Evolutionary conservation across 75 land plant species (phyloP), one percentile per base, ranked within the genome.

Genomic region (Cupressus sempervirens): DNA sequence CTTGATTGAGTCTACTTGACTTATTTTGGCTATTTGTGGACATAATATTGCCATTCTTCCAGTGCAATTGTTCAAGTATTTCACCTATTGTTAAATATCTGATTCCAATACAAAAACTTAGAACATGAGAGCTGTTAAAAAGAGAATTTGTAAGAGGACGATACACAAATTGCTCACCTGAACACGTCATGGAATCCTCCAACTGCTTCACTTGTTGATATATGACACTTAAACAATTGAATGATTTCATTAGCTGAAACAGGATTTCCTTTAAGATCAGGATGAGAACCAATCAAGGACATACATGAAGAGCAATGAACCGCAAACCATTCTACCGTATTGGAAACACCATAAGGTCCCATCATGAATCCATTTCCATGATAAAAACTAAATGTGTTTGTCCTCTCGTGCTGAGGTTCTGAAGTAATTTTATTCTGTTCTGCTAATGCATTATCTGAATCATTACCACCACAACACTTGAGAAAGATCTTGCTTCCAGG

Each of bases 321-420:
- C 34, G 96, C 89, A 77, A 84, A 81, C 98, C 98, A 96, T 46
- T 94, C 80, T 76, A 90, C 50, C 81, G 91, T 85, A 58, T 84
- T 86, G 43, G 93, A 87, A 70, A 89, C 86, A 76, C 84, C 81
- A 4, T 84, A 86, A 10, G 90, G 83, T 70, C 82, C 91, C 53
- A 82, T 87, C 91, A 96, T 94, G 74, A 96, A 96, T 45, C 91
- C 88, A 86, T 88, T 90, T 29, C 94, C 97, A 58, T 93, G 91
- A 87, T 74, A 45, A 79, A 79, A 79, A 50, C 81, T 79, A 5
- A 45, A 41, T 79, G 81, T 79, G 26, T 3, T 45, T 10, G 0
- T 79, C 32, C 32, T n/a, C 0, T 79, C 50, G 2, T 79, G 13
- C 29, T 79, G 46, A 79, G 81, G 11, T 26, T 20, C 50, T 79